These are phyloP conservation scores for Daedalea quercina DNA, from an alignment of 768 basidiomycete genomes.

Conservation along the genomic window DNA sequence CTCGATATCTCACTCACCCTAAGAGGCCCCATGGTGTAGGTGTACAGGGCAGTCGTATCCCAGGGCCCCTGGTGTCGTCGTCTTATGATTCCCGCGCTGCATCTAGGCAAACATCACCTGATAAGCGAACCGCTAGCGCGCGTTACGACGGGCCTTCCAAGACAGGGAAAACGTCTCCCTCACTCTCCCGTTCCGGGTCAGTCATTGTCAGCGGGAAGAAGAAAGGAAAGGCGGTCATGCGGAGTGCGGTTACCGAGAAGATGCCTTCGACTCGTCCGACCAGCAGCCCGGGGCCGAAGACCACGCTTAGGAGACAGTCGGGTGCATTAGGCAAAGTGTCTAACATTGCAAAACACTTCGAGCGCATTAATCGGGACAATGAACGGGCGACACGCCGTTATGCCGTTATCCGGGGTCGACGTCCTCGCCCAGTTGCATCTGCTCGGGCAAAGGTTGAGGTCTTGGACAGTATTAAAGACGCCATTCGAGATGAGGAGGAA, in stretches of 20 bases:
- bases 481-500: conserved; percentile 78
- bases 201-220: conserved; percentile 25
- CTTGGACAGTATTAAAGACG: conserved; percentile 85
- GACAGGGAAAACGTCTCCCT: conserved; percentile 27
- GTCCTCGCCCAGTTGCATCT: conserved; percentile 85
- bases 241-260: conserved; percentile 30
- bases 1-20: conserved; percentile 56
- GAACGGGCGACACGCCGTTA: conserved; percentile 76
- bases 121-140: conserved; percentile 42
- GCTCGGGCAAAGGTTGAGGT: conserved; percentile 86
- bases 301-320: conserved; percentile 48
- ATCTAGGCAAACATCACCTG: conserved; percentile 67
- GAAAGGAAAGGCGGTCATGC: conserved; percentile 30
- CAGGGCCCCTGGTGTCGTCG: conserved; percentile 43
- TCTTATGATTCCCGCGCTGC: conserved; percentile 49
- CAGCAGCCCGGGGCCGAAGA: conserved; percentile 37
- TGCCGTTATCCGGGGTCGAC: conserved; percentile 78
- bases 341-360: conserved; percentile 86
- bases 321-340: conserved; percentile 67
- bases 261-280: conserved; percentile 31
- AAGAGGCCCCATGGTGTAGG: conserved; percentile 37
- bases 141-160: conserved; percentile 15
- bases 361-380: conserved; percentile 69
- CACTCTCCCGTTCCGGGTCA: conserved; percentile 31
- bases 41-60: conserved; percentile 36